Evolutionary conservation across 306 rosid genomes (phyloP), one percentile per base, ranked within the genome.

Genomic region (Alnus glutinosa): DNA sequence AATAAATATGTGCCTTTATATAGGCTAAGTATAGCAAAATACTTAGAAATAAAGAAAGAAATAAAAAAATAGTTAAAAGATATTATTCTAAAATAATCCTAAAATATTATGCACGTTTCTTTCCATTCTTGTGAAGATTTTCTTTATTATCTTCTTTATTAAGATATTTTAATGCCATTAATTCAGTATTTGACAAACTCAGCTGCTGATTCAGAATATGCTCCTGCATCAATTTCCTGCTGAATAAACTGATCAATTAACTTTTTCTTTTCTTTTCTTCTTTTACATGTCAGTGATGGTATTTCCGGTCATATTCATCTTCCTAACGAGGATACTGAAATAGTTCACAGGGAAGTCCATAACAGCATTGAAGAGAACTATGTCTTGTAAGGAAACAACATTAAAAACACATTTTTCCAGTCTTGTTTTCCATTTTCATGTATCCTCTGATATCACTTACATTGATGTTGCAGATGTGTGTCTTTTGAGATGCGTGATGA

Each of bases 371-470:
- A 71, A 49, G 84, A 78, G 51, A 76, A 84, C 14, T 2, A 4
- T 72, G 88, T 81, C 46, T 0, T 81, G 96, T 91, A 87, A 34
- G 90, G 30, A 9, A 30, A 32, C 4, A 9, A 18, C 11, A 36
- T 49, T 15, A 13, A 7, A 36, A 1, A 12, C 39, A 19, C 12
- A 1, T 69, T 50, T 50, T 4, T 6, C 44, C 15, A 14, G 52
- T 2, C 14, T 28, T 69, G 30, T 16, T 18, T 9, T 39, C 51
- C 3, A 15, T 66, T 9, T 9, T 3, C 28, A 14, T 16, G 48
- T 76, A 4, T 7, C 46, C 1, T 39, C 13, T 11, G 3, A 42
- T 85, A 9, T 16, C 1, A 11, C 13, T 39, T 77, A 0, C 5
- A 7, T 71, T 54, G 39, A 48, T 78, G 46, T 28, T 75, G 55